Conservation (phyloP, 345 rosid species). For the Angophora floribunda region DNA sequence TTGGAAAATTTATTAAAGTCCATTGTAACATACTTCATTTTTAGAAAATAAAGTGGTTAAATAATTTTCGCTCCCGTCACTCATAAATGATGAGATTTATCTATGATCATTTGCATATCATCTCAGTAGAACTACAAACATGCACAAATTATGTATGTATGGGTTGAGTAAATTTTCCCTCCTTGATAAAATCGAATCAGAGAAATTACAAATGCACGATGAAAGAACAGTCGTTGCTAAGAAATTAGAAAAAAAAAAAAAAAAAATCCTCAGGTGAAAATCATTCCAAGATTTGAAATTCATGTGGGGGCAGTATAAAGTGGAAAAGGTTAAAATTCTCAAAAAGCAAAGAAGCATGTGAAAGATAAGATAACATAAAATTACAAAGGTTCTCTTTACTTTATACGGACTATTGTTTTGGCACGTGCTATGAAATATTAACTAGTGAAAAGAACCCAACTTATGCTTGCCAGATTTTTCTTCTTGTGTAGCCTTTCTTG, state of each 20-base stretch:
- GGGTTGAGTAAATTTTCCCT: not conserved
- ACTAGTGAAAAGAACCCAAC: no score
- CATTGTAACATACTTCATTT: not conserved
- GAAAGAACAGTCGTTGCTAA: not conserved
- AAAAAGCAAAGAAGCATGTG: not conserved
- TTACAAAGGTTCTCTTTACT: not conserved
- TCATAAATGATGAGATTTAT: not conserved
- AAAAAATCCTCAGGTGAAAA: not conserved
- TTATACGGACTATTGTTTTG: not conserved
- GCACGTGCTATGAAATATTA: no score
- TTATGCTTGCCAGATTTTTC: no score
- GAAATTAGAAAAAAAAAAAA: not conserved
- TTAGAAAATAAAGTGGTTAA: not conserved
- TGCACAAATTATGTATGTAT: not conserved
- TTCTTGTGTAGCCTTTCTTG: no score
- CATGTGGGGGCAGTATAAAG: not conserved
- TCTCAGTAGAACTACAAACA: rapidly evolving
- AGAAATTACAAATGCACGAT: not conserved
- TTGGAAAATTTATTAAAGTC: not conserved
- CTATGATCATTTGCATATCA: rapidly evolving
- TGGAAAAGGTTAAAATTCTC: no score
- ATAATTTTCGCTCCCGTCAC: not conserved
- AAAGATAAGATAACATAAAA: not conserved
- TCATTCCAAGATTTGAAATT: not conserved
- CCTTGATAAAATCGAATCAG: not conserved